Base-by-base conservation (phyloP, 192 early-diverging fungal genomes). In the Rhizophagus clarus region DNA sequence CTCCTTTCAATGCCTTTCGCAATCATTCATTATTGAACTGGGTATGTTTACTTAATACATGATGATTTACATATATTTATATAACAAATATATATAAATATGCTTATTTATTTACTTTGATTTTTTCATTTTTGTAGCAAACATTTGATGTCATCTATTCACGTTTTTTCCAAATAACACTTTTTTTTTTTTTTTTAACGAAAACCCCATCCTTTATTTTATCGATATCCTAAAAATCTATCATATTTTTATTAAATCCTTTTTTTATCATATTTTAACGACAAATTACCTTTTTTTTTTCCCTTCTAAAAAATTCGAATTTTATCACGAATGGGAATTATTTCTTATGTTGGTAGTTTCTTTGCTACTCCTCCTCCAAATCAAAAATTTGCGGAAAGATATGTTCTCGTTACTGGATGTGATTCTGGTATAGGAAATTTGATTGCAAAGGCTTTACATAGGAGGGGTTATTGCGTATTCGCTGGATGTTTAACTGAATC, bases 361-460 rank as follows among this genome's bases (percentile, higher is more conserved):
- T 79, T 79, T 62, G 24, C 67, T 40, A 60, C 77, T 10, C 77
- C 68, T 7, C 47, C 77, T 7, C 68, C 66, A 28, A 79, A 69
- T 61, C 67, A 79, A 71, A 56, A 40, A 42, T 79, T 79, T 61
- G 42, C 69, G 40, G 77, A 79, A 61, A 68, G 77, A 61, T 79
- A 68, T 40, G 77, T 79, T 34, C 68, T 79, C 17, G 68, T 79
- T 20, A 79, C 77, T n/a, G 77, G 77, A 34, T 79, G 77, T 72
- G 77, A 79, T 71, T 61, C 67, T 49, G 68, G 67, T 71, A 71
- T 79, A n/a, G 77, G 77, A 60, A 79, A 71, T 71, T 79, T 70
- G 49, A 70, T 79, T 31, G 77, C 77, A 79, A 79, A 71, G 31
- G 67, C 67, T 24, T 71, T 79, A 61, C 77, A 79, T 49, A 70